Base-by-base conservation (phyloP, 495 filamentous ascomycete species). In the Clavariopsis aquatica region DNA sequence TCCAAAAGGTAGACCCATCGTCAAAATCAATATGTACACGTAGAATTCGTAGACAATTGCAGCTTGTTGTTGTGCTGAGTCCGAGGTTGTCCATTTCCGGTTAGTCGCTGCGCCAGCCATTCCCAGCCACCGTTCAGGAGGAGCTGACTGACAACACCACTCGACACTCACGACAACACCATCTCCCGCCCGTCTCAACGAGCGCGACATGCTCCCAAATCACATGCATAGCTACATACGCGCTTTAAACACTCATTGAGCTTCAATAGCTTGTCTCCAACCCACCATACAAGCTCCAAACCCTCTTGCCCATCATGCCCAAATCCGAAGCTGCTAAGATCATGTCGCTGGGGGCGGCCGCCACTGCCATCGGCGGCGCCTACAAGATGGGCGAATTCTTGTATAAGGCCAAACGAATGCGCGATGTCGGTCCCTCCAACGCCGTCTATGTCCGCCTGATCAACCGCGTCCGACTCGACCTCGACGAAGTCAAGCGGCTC, bases 371-470 rank as follows among this genome's bases (percentile, higher is more conserved):
- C 34, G 64, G 64, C 51, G 64, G 64, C 51, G 64, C 64, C 49
- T 67, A 67, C 64, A 67, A 67, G 34, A 31, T 67, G 52, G 43
- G 41, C 38, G 64, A 67, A 26, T 67, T 67, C 34, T 26, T 62
- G 27, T 51, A 62, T 52, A 62, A 67, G 27, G 64, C 64, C 59
- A 67, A 67, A 46, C 57, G 58, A 20, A 12, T 67, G 4, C 51
- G 46, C 27, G 64, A 67, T 47, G 64, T 67, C 58, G 64, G 64
- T 7, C 64, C 64, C 13, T 15, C 64, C 0, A 67, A 67, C 34
- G 64, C 64, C 17, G 64, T 67, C 64, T 67, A 62, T 53, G 64
- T 67, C 1, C 64, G 64, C 41, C 45, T 67, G n/a, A 67, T 67
- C 64, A 57, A 31, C 17, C 64, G 64, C 28, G 58, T 67, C 12